Evolutionary conservation across 2,329 filamentous ascomycete species (phyloP), one percentile per base, ranked within the genome.

Genomic region (Beauveria rudraprayagi): DNA sequence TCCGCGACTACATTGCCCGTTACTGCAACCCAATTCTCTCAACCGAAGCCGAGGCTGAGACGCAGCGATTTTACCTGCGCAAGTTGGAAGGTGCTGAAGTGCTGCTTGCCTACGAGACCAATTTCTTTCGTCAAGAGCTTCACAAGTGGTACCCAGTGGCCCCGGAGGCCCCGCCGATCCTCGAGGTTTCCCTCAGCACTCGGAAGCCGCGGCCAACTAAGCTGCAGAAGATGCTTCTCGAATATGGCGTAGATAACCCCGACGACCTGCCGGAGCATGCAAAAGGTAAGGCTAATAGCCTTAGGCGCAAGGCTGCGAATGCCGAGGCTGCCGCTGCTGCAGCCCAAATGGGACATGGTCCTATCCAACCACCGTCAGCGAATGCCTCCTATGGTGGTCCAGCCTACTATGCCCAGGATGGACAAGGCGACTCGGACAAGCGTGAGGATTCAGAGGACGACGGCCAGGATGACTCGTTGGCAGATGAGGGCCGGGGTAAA

Each of bases 21-120:
- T 92, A 90, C 70, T 92, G 92, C 72, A 94, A 92, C 69, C 88
- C 90, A 2, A 78, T 92, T 24, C 84, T 92, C 70, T 88, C 88
- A 1, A 95, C 90, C 0, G 86, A 89, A 11, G 91, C 93, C 47
- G 93, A 97, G 71, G 87, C 92, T 9, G 90, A 92, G 60, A 92
- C 90, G 0, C 89, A 97, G 73, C 86, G 95, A 6, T 99, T 99
- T 74, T 97, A 96, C 68, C 80, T 99, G 46, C 90, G 94, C 61
- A 99, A 99, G 76, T 92, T 99, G 59, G 94, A 99, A 75, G 94
- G 94, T 3, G 92, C 94, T 1, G 94, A 99, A 71, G 92, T 99
- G 56, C 81, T 99, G 3, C 80, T 99, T 2, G 84, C 92, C 0
- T 89, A 88, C 61, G 94, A 99, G 76, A 97, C 93, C n/a, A 99